Evolutionary conservation across 106 monocot species (phyloP).

Genomic region (Allium sativum): DNA sequence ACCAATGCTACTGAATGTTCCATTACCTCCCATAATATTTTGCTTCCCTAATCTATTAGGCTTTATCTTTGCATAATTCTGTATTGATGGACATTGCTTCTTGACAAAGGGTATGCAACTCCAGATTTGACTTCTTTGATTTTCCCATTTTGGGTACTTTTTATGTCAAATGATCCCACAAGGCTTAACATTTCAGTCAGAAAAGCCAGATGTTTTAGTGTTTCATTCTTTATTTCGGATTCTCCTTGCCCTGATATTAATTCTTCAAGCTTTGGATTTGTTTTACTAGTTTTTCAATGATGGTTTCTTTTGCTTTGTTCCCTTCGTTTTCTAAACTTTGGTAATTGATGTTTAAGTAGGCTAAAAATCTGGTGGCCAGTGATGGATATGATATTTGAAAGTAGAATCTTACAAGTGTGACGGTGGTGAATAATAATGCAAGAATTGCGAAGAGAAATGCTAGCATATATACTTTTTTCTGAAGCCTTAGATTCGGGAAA

Average conservation of each 20-base stretch:
- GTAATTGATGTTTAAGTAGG: background rate
- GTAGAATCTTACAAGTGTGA: slow-evolving; percentile 31
- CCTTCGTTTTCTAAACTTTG: too few relatives aligned
- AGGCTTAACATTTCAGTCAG: background rate
- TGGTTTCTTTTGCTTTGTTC: slow-evolving; percentile 9
- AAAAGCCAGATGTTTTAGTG: background rate
- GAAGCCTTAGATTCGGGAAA: slow-evolving; percentile 11
- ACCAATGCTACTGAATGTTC: slow-evolving; percentile 59
- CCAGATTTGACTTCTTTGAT: background rate
- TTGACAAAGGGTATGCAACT: background rate
- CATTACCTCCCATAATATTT: slow-evolving; percentile 82
- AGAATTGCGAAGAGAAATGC: slow-evolving; percentile 28
- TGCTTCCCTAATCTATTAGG: slow-evolving; percentile 70
- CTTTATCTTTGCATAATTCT: slow-evolving; percentile 20
- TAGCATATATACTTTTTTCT: slow-evolving; percentile 25
- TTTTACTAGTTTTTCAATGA: slow-evolving; percentile 29
- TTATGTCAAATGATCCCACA: background rate
- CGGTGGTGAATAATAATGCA: slow-evolving; percentile 28
- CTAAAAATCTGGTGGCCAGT: slow-evolving; percentile 2
- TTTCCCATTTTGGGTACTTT: too few relatives aligned
- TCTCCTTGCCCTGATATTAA: background rate
- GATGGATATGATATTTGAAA: slow-evolving; percentile 12
- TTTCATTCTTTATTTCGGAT: slow-evolving; percentile 11
- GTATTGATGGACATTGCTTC: background rate
- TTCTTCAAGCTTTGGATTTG: slow-evolving; percentile 18